These are phyloP conservation scores for Petrea volubilis DNA, from an alignment of 257 asterid species.

Conservation along the genomic window DNA sequence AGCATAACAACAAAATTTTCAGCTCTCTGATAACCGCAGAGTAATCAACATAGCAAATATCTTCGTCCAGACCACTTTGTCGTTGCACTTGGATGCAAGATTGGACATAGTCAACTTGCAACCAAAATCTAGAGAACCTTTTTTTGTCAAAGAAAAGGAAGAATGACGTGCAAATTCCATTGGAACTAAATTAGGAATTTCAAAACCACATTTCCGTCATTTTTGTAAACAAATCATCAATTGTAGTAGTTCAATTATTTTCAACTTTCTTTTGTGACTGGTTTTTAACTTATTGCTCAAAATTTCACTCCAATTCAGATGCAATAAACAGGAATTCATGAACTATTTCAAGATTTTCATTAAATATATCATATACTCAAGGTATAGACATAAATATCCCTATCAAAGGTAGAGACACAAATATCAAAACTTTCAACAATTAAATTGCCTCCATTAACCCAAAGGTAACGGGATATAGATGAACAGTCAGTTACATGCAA, in stretches of 20 bases:
- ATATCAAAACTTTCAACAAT: conserved; percentile 12
- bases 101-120: background rate
- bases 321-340: background rate
- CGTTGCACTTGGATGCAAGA: background rate
- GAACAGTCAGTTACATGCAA: conserved; percentile 23
- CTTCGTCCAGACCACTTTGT: background rate
- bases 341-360: background rate
- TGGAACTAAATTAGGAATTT: background rate
- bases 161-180: background rate
- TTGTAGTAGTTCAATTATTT: conserved; percentile 8
- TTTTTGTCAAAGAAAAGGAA: background rate
- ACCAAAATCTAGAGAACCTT: background rate
- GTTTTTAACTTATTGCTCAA: conserved; percentile 9
- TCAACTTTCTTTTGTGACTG: background rate
- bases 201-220: background rate
- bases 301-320: background rate
- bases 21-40: background rate
- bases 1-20: background rate
- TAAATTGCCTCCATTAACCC: conserved; percentile 6
- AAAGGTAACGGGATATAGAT: background rate
- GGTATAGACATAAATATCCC: no score
- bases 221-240: background rate
- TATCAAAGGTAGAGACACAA: no score
- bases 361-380: background rate
- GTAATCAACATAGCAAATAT: background rate